phyloP scores from a whole-genome alignment of 345 rosid species.

The Eucalyptus cloeziana region DNA sequence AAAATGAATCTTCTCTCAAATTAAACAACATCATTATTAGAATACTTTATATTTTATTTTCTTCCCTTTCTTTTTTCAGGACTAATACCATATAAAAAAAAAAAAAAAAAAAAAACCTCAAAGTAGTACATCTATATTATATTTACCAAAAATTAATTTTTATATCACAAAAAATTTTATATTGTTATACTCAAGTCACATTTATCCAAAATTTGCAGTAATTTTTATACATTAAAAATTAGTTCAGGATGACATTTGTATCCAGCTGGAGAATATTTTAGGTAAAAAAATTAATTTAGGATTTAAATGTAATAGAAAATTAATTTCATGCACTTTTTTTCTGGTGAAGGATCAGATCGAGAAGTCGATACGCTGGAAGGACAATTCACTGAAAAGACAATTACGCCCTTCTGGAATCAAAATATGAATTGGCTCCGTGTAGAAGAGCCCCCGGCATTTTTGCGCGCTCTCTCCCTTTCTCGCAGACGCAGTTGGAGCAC shows the following conservation, averaged over 20 bases:
- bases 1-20: background rate
- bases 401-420: background rate
- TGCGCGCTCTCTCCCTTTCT: background rate
- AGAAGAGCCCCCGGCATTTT: background rate
- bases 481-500: background rate
- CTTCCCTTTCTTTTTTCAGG: background rate
- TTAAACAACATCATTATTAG: background rate
- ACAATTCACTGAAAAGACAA: background rate
- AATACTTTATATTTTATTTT: background rate
- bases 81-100: background rate
- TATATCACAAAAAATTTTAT: too few relatives aligned
- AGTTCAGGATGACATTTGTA: background rate
- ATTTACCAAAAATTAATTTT: too few relatives aligned
- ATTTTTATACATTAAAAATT: too few relatives aligned
- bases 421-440: background rate
- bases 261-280: background rate
- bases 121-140: background rate
- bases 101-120: background rate
- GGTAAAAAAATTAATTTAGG: background rate
- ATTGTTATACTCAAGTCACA: background rate
- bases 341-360: background rate
- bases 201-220: too few relatives aligned
- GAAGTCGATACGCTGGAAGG: background rate
- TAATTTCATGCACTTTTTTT: background rate
- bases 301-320: background rate